A percentile compares a stretch with the other conserved stretches of the same genome.
These are phyloP conservation scores for Musa beccarii DNA, from an alignment of 176 grass and related monocot species.

Conservation along the genomic window DNA sequence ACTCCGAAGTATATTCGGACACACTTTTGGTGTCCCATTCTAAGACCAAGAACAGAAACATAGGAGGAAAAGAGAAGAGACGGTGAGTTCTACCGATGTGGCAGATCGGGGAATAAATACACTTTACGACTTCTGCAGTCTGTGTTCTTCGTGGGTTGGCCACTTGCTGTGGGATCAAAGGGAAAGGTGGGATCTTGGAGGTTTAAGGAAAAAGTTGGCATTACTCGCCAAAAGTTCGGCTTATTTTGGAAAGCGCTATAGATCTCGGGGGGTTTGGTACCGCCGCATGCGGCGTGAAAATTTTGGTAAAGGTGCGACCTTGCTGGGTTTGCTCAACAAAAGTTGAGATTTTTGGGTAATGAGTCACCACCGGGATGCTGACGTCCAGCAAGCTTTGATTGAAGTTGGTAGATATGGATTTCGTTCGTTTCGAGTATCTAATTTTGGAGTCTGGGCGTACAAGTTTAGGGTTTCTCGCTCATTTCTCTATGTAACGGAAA, in stretches of 20 bases:
- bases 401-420: no score
- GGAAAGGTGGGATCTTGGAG: background rate
- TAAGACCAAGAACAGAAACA: background rate
- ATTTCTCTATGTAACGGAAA: no score
- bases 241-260: background rate
- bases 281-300: background rate
- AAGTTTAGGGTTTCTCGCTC: background rate
- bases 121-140: background rate
- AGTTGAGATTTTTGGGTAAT: background rate
- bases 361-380: background rate
- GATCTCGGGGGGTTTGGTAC: background rate
- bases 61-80: background rate
- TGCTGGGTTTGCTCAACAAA: background rate
- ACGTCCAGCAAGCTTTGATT: no score
- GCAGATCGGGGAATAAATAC: background rate
- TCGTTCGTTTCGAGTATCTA: no score
- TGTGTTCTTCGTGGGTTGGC: background rate
- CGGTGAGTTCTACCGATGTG: background rate
- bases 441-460: no score
- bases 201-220: background rate
- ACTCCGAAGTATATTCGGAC: no score
- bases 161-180: no score
- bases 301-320: slow-evolving; percentile 1
- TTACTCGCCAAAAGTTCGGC: background rate
- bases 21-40: background rate